Evolutionary conservation across 805 yeast species (phyloP), one percentile per base, ranked within the genome.

Genomic region (Kodamaea neixiangensis): DNA sequence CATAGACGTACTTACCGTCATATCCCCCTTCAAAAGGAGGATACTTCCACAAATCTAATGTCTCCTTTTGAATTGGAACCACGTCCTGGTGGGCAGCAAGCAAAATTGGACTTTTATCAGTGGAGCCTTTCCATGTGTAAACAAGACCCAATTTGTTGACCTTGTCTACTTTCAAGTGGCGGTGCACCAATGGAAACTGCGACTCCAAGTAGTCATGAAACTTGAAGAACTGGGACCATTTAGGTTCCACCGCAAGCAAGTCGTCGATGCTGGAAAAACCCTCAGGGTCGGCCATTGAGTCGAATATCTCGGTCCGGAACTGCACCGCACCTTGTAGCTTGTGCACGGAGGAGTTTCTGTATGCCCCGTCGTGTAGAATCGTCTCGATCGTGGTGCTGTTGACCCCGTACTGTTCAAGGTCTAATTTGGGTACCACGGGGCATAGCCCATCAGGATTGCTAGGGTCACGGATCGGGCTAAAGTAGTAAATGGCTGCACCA

Each of bases 41-140:
- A 50, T 61, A 64, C 5, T 63, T 65, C 77, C 77, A 72, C 47
- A 68, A 64, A 33, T 58, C 55, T 50, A 78, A 48, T 1, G 77
- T 72, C 25, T 69, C 75, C 43, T 61, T 58, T 46, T 66, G 72
- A 17, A 73, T 73, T 1, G 77, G 77, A 6, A 73, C 77, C 34
- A 73, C 77, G 48, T 73, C 77, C 53, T 65, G 69, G 57, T 73
- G 77, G 4, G 75, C 77, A 17, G 75, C 55, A 44, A 73, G 60
- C 50, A 73, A 53, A 13, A 73, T 58, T 7, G 77, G 77, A 49
- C 68, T 65, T 55, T 65, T 64, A n/a, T 44, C 22, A 10, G 54
- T 39, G 2, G 62, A 46, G 7, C 77, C 77, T 48, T 71, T 50
- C 76, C 75, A 72, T 20, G 74, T 66, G 50, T 61, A 67, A 9